A percentile compares a stretch with the other conserved stretches of the same genome.
These are phyloP conservation scores for Nitzschia sp. DNA, from an alignment of 108 stramenopile genomes.

Conservation along the genomic window DNA sequence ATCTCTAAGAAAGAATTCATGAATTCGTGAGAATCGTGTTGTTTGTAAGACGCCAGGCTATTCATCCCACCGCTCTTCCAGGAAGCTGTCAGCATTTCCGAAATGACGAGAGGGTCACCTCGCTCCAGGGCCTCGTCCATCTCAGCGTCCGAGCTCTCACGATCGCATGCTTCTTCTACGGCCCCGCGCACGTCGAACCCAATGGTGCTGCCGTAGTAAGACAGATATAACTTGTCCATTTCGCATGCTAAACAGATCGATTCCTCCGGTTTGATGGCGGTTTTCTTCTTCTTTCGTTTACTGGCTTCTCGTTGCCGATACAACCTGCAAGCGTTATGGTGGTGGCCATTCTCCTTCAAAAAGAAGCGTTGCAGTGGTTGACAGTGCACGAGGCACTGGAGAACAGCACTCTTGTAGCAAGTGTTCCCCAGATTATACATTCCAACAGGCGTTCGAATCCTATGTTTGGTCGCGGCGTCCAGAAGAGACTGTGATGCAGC, in stretches of 20 bases:
- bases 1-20: conserved; percentile 80
- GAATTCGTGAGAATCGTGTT: conserved; percentile 92
- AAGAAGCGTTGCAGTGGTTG: conserved; percentile 67
- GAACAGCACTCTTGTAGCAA: conserved; percentile 81
- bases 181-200: conserved; percentile 57
- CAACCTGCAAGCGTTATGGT: conserved; percentile 23
- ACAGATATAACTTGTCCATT: conserved; percentile 68
- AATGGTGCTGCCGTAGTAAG: conserved; percentile 63
- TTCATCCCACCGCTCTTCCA: conserved; percentile 77
- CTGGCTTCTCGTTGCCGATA: conserved; percentile 17
- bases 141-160: background rate
- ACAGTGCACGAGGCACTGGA: conserved; percentile 83
- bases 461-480: conserved; percentile 18
- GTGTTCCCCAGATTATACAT: conserved; percentile 91
- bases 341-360: conserved; percentile 39
- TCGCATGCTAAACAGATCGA: conserved; percentile 69
- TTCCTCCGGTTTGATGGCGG: conserved; percentile 10
- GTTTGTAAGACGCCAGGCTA: conserved; percentile 81
- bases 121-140: conserved; percentile 21
- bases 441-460: conserved; percentile 66
- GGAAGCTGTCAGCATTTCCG: conserved; percentile 76
- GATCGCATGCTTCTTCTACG: conserved; percentile 22
- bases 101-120: conserved; percentile 81
- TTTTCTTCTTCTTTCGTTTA: conserved; percentile 16
- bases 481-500: conserved; percentile 19